Evolutionary conservation across 2,329 filamentous ascomycete genomes (phyloP), one percentile per base, ranked within the genome.

Genomic region (Fusarium bactridioides): DNA sequence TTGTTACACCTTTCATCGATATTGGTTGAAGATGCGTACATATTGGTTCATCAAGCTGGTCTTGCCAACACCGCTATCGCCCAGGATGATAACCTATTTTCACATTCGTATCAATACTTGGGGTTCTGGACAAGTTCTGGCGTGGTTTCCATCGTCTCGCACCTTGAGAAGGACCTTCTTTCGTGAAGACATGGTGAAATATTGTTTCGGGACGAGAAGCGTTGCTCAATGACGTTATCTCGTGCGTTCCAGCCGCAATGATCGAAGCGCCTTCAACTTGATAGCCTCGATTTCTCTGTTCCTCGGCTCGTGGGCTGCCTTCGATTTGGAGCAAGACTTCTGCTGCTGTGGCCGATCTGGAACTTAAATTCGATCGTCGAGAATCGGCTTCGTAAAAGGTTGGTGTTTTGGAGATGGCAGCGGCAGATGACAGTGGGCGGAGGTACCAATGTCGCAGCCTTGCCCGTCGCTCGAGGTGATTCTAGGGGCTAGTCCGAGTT

Each of bases 11-110:
- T 48, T 48, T 15, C n/a, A n/a, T 60, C 43, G 55, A 53, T 35
- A 38, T 27, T 40, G 44, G 48, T 45, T 50, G 67, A 78, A 31
- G 38, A 45, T 68, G 65, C 93, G 83, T 91, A 98, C 96, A 93
- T 98, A 99, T 98, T 99, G 96, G 86, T 99, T 99, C 96, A 99
- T 99, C 90, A 99, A 91, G 84, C 94, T 98, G 70, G 96, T 99
- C 89, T 99, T 99, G 83, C 96, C 96, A 72, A 99, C 96, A 85
- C 96, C 96, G 84, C 95, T 98, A 84, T 99, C 96, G 78, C 96
- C 96, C 78, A 99, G 92, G 85, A 99, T 98, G 80, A 99, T 99
- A 80, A 99, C 95, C 95, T 98, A 79, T 50, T 72, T 55, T 73
- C 57, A 35, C 63, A 61, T 44, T 50, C 37, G 51, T 31, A 70